Conservation (phyloP, 306 rosid genomes). For the Calophaca sinica region DNA sequence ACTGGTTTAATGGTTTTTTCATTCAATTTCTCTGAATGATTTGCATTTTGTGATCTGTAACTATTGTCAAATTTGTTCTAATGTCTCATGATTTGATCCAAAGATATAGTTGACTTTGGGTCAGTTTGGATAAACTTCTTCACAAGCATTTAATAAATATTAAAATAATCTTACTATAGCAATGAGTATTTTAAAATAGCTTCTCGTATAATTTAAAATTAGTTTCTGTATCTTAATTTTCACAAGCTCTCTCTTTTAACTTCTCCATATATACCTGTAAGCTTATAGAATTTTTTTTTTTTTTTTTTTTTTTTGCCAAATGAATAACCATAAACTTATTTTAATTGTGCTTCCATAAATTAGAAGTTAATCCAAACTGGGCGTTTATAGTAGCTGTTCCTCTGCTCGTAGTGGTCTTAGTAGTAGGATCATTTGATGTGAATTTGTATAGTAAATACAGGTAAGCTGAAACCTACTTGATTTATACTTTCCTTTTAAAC, state of each 20-base stretch:
- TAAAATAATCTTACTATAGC: neutral
- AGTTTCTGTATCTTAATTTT: neutral
- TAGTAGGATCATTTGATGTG: constrained; percentile 5
- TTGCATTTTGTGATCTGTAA: constrained; percentile 35
- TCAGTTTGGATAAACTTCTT: neutral
- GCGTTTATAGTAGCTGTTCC: neutral
- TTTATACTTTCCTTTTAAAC: neutral
- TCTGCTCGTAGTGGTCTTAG: neutral
- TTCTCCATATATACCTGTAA: neutral
- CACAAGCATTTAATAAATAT: neutral
- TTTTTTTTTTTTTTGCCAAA: neutral
- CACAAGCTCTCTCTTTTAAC: neutral
- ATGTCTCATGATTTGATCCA: constrained; percentile 10
- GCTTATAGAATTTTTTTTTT: neutral
- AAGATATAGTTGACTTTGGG: neutral
- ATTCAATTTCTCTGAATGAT: constrained; percentile 30
- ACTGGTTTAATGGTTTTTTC: constrained; percentile 1
- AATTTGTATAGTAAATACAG: neutral
- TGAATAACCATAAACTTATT: neutral
- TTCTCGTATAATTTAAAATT: neutral
- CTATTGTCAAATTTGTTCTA: constrained; percentile 16
- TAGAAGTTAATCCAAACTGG: neutral
- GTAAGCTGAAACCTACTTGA: neutral
- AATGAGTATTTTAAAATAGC: neutral
- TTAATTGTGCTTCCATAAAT: neutral